Base-by-base conservation (phyloP, 1,139 yeast species). In the Chernovozyma aurita region DNA sequence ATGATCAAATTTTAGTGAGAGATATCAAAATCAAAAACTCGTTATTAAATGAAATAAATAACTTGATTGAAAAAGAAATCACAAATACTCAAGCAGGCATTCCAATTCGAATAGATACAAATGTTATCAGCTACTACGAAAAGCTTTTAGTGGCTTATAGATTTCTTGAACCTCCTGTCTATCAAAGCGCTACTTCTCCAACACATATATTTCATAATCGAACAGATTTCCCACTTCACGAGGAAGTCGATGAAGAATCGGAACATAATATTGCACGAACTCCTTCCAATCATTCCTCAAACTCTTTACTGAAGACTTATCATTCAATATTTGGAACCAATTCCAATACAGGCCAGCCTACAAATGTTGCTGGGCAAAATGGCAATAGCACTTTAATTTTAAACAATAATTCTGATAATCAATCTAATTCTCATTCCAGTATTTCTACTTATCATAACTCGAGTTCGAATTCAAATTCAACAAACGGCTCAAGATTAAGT, bases 121-220 rank as follows among this genome's bases (percentile, higher is more conserved):
- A 54, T n/a, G 49, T 59, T 3, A 42, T 66, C 34, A 42, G 46
- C 21, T 66, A 66, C 46, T 65, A 64, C 41, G 63, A 61, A 31
- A 66, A 65, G 42, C 37, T 67, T 13, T 49, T 66, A 7, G 37
- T 42, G 13, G 73, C 73, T 6, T 66, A 65, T 46, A 60, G 61
- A 37, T 59, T 67, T 22, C 59, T 57, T 37, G 69, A 64, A 9
- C 37, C 52, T 12, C 61, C 63, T 11, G 30, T 27, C 3, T 22
- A 26, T n/a, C 31, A 22, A 18, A 28, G 16, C 25, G 4, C 28
- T 16, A 25, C 14, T 17, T 3, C 26, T 24, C 17, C 37, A 17
- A 18, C 35, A 6, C 27, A 24, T 12, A 9, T 32, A 11, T 16
- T 25, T 36, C 27, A 31, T 22, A 31, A 13, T 20, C 35, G 26